Evolutionary conservation across 805 yeast species (phyloP).

Genomic region (Ogataea degrootiae): DNA sequence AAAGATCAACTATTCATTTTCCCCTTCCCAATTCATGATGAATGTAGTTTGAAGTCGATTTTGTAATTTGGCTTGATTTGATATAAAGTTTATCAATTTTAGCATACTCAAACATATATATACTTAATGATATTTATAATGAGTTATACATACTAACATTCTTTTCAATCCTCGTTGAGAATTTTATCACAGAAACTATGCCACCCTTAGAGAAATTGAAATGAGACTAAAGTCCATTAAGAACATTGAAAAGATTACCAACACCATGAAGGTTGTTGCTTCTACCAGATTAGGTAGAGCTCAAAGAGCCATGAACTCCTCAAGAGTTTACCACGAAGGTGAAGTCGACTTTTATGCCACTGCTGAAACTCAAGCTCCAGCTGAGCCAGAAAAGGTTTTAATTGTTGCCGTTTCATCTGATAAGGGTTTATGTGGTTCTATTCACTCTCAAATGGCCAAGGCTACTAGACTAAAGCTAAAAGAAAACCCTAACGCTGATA

Average conservation of each 20-base stretch:
- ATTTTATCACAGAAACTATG: constrained; percentile 65
- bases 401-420: constrained; percentile 90
- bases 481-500: constrained; percentile 63
- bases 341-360: constrained; percentile 74
- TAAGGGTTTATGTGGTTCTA: constrained; percentile 98
- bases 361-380: constrained; percentile 68
- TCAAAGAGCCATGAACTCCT: constrained; percentile 86
- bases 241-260: constrained; percentile 98
- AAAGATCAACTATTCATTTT: too few relatives aligned
- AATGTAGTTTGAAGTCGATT: too few relatives aligned
- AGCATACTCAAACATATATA: too few relatives aligned
- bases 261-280: constrained; percentile 99
- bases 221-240: constrained; percentile 96
- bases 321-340: constrained; percentile 78
- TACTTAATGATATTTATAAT: too few relatives aligned
- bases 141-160: too few relatives aligned
- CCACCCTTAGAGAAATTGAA: constrained; percentile 98
- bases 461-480: constrained; percentile 67
- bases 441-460: constrained; percentile 92
- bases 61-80: too few relatives aligned
- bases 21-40: too few relatives aligned
- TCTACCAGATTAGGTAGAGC: constrained; percentile 95
- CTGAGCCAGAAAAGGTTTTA: constrained; percentile 52
- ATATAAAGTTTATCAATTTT: too few relatives aligned
- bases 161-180: too few relatives aligned